A percentile compares a stretch with the other conserved stretches of the same genome.
Evolutionary conservation across 768 basidiomycete genomes (phyloP).

Genomic region (Leccinum rimulosum): DNA sequence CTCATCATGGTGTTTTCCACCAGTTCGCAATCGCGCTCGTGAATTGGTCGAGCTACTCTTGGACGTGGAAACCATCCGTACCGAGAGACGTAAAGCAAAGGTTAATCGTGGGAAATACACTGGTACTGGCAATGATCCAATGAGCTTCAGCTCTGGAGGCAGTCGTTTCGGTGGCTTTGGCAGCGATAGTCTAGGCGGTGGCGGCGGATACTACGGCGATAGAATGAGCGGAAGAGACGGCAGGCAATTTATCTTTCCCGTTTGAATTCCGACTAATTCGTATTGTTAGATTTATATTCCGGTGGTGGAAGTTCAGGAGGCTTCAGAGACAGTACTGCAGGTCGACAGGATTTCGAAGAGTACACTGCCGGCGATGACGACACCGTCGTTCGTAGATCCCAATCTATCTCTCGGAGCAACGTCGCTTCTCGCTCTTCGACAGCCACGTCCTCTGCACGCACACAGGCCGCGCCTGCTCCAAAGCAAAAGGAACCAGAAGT

Average conservation of each 20-base stretch:
- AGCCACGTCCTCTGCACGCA: conserved; percentile 39
- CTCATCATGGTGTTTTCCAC: background rate
- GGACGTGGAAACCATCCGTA: conserved; percentile 88
- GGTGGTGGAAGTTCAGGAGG: conserved; percentile 49
- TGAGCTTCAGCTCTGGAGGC: conserved; percentile 57
- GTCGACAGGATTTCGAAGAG: conserved; percentile 76
- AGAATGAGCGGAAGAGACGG: conserved; percentile 40
- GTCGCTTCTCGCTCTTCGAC: conserved; percentile 30
- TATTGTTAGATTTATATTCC: conserved; percentile 35
- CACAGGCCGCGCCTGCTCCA: conserved; percentile 25
- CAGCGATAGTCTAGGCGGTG: conserved; percentile 43
- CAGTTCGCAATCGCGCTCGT: conserved; percentile 91
- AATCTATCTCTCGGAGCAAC: conserved; percentile 36
- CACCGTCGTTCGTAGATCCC: conserved; percentile 37
- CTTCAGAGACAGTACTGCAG: conserved; percentile 53
- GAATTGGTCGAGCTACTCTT: conserved; percentile 90
- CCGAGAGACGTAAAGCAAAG: conserved; percentile 91
- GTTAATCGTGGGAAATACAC: conserved; percentile 84
- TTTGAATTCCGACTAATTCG: conserved; percentile 3
- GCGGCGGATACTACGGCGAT: conserved; percentile 45
- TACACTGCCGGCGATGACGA: conserved; percentile 98
- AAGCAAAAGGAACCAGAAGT: conserved; percentile 52
- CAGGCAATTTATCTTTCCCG: conserved; percentile 19
- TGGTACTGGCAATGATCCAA: conserved; percentile 81
- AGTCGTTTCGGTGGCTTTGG: conserved; percentile 73